Conservation (phyloP, 75 land plant species). For the Pseudotsuga menziesii region DNA sequence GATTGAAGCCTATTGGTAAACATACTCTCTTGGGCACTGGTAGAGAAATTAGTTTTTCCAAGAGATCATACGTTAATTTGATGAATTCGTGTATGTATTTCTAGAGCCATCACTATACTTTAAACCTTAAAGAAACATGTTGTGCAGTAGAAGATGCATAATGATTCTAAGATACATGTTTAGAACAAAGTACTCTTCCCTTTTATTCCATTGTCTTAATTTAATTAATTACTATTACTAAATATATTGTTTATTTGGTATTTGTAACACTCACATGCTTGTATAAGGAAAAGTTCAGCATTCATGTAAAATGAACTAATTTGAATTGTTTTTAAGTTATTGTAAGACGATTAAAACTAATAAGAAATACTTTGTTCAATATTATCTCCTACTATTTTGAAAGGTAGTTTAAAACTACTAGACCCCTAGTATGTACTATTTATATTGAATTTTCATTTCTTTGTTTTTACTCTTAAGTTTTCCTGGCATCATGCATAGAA, state of each 20-base stretch:
- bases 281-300: neutral
- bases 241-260: neutral
- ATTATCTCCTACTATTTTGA: neutral
- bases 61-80: slow-evolving; percentile 63
- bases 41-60: slow-evolving; percentile 96
- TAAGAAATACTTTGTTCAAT: neutral
- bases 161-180: neutral
- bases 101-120: neutral
- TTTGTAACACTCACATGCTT: neutral
- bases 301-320: neutral
- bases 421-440: neutral
- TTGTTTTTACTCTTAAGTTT: neutral
- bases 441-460: neutral
- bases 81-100: slow-evolving; percentile 64
- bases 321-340: neutral
- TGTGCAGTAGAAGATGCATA: neutral
- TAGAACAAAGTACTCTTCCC: too few relatives aligned
- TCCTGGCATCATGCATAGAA: slow-evolving; percentile 22
- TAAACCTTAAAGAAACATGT: neutral
- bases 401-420: neutral
- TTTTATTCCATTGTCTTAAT: too few relatives aligned
- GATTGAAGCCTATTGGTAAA: slow-evolving; percentile 77
- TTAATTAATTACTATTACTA: too few relatives aligned
- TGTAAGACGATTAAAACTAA: neutral
- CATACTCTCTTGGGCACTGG: slow-evolving; percentile 84